phyloP scores from a whole-genome alignment of 1,139 yeast genomes.

The Taphrina deformans region DNA sequence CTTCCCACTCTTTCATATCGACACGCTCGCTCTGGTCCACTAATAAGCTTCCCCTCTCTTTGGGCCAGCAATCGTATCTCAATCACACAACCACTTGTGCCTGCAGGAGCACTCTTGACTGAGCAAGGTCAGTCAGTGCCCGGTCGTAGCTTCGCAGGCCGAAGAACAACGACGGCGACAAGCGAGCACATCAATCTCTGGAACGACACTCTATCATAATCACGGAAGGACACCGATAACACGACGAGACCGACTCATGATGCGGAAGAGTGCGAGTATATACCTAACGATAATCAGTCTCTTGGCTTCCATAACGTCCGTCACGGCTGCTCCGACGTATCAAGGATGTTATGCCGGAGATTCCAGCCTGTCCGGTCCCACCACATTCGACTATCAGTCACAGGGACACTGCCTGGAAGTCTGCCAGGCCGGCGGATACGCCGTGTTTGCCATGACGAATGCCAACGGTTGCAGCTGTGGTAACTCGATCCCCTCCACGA shows the following conservation, averaged over 20 bases:
- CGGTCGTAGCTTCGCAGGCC: background rate
- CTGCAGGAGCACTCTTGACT: background rate
- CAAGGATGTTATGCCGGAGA: conserved; percentile 24
- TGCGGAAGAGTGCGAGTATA: background rate
- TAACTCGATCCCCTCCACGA: conserved; percentile 52
- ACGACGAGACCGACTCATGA: background rate
- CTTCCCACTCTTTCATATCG: background rate
- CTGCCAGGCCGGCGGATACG: conserved; percentile 42
- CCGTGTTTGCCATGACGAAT: conserved; percentile 60
- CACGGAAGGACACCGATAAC: background rate
- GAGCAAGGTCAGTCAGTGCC: background rate
- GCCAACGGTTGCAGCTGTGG: conserved; percentile 72
- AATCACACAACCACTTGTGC: too few species aligned
- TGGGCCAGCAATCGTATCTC: too few species aligned
- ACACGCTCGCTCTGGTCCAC: background rate
- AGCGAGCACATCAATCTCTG: too few species aligned
- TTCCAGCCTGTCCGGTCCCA: conserved; percentile 29
- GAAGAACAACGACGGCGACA: background rate
- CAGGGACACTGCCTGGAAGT: conserved; percentile 34
- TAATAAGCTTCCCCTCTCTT: too few species aligned
- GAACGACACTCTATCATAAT: background rate
- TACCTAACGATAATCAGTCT: background rate
- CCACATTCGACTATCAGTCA: conserved; percentile 38
- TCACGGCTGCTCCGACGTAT: background rate
- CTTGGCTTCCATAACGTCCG: background rate